Evolutionary conservation across 257 asterid genomes (phyloP).

Genomic region (Datura wrightii): DNA sequence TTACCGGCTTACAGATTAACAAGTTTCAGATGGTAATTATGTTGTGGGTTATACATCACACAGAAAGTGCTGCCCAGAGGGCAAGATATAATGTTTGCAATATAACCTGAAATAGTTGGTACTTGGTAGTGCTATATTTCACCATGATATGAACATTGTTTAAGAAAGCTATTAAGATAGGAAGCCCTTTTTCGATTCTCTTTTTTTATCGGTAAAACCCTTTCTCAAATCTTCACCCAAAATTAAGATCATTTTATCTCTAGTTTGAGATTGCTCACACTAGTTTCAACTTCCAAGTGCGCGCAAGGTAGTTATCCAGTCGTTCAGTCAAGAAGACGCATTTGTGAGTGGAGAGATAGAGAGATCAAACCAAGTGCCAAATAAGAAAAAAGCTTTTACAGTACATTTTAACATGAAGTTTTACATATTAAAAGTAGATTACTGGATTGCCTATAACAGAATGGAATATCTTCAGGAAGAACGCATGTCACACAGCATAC

Average conservation of each 20-base stretch:
- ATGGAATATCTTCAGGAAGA: neutral
- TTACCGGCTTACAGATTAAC: neutral
- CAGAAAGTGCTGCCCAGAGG: neutral
- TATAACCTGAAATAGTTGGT: conserved; percentile 2
- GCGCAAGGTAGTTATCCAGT: neutral
- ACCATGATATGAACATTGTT: neutral
- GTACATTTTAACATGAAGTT: neutral
- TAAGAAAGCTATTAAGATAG: neutral
- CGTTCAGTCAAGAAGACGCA: neutral
- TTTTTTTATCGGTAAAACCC: neutral
- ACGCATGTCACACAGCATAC: neutral
- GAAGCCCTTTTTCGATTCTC: neutral
- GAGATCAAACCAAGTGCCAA: neutral
- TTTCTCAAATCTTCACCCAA: neutral
- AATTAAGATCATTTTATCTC: neutral
- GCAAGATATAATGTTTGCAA: neutral
- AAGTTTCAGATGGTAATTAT: neutral
- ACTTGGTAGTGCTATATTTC: neutral
- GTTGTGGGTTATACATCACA: neutral
- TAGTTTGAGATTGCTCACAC: neutral
- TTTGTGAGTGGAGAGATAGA: neutral
- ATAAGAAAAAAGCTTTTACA: neutral
- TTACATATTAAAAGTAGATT: neutral
- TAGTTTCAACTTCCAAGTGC: neutral
- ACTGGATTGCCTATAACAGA: neutral